Base-by-base conservation (phyloP, 2,329 filamentous ascomycete genomes). In the Aspergillus sp. region DNA sequence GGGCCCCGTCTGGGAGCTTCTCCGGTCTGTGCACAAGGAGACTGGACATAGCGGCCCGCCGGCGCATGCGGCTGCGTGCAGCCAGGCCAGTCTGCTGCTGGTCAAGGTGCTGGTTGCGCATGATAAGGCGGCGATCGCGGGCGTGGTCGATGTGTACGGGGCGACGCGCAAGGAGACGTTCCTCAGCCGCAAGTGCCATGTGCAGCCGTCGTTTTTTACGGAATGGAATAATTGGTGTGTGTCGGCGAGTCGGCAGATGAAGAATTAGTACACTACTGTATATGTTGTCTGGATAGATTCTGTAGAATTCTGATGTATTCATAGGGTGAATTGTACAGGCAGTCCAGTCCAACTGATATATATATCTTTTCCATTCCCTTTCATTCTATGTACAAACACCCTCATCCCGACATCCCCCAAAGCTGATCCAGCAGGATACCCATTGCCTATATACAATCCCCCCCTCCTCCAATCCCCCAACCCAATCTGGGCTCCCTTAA, bases 171-270 rank as follows among this genome's bases (percentile, higher is more conserved):
- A 69, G 32, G 60, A 63, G 29, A 80, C 78, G 68, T 66, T 79
- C 38, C 58, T 71, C 19, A 62, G 64, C 43, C 72, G 72, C 20
- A 68, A 70, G 49, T 68, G 68, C 26, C 72, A 70, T 57, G 66
- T 83, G 29, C 77, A 80, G 57, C 68, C 71, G 14, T 67, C 67
- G 1, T 80, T 86, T 57, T 82, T 84, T 46, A 67, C 68, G 2
- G 80, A 85, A 40, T 86, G 80, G 79, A 68, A 78, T 42, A 83
- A 84, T 50, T 86, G 82, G 82, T 78, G 71, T 50, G 58, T 62
- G 29, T 58, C 59, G 14, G 56, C 57, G n/a, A 58, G 61, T 14
- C 61, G 60, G 49, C 55, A 57, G 46, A 45, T 61, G 42, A 62
- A 62, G 46, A 50, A 46, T 29, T 60, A 45, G 42, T 12, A 13